These are phyloP conservation scores for Solanum pimpinellifolium DNA, from an alignment of 257 asterid species.

Conservation along the genomic window DNA sequence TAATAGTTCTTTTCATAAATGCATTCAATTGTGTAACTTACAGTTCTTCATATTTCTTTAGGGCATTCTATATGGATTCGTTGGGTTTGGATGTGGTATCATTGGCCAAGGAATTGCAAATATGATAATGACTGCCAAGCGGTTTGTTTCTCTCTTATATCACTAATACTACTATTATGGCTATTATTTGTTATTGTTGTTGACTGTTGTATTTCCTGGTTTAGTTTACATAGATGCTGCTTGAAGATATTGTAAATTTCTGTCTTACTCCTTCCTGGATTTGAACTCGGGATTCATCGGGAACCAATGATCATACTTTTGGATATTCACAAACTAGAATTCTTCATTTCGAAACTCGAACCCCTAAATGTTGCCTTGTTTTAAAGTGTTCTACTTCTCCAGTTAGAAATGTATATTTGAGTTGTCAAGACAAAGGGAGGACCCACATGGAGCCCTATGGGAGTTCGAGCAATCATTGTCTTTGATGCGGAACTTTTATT, in stretches of 20 bases:
- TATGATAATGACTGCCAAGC: constrained; percentile 83
- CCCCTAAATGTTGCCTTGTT: not conserved
- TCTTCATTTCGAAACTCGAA: not conserved
- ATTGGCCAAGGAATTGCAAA: constrained; percentile 97
- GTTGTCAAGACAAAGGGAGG: not conserved
- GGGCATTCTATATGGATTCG: constrained; percentile 86
- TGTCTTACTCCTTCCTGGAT: not conserved
- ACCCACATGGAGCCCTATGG: not conserved
- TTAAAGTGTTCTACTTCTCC: not conserved
- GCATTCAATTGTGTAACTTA: not conserved
- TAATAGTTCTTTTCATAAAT: not conserved
- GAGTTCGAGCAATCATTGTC: not conserved
- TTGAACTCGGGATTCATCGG: not conserved
- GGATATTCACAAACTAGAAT: not conserved
- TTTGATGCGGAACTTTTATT: not conserved
- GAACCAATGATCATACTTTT: not conserved
- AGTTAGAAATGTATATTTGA: not conserved
- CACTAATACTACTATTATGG: not conserved
- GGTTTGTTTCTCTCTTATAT: constrained; percentile 33
- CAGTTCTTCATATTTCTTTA: constrained; percentile 17
- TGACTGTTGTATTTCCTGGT: not conserved
- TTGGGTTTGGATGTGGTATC: constrained; percentile 95
- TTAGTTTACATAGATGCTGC: not conserved
- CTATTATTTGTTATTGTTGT: not conserved
- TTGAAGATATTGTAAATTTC: not conserved